phyloP scores from a whole-genome alignment of 2,329 filamentous ascomycete genomes.

The Thyridium curvatum region DNA sequence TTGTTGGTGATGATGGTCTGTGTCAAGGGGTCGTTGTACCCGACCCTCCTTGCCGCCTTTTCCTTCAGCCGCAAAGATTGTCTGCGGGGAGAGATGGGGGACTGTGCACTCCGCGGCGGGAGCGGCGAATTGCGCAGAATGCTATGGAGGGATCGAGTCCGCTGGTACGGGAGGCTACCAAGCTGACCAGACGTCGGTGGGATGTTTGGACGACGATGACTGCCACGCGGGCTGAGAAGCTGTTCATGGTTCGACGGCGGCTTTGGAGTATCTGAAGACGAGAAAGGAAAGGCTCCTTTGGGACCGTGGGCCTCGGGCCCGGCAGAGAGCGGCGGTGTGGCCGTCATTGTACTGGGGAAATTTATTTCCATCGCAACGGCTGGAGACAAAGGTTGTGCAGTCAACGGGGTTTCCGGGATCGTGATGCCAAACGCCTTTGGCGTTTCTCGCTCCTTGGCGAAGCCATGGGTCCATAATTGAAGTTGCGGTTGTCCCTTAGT shows the following conservation, averaged over 20 bases:
- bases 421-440: conserved; percentile 38
- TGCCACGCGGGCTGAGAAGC: background rate
- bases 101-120: conserved; percentile 42
- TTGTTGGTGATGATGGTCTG: conserved; percentile 58
- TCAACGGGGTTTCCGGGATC: conserved; percentile 47
- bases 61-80: conserved; percentile 49
- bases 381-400: conserved; percentile 44
- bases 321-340: conserved; percentile 53
- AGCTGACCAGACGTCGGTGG: no score
- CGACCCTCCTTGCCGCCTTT: conserved; percentile 48
- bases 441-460: conserved; percentile 23
- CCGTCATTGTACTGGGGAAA: conserved; percentile 51
- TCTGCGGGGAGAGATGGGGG: conserved; percentile 45
- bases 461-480: conserved; percentile 27
- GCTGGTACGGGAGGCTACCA: conserved; percentile 35
- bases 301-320: conserved; percentile 28
- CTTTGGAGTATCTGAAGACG: conserved; percentile 8
- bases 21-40: conserved; percentile 56
- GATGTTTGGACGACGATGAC: no score
- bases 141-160: conserved; percentile 52
- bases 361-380: conserved; percentile 33
- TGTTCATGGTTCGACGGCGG: background rate
- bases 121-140: conserved; percentile 62
- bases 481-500: conserved; percentile 24
- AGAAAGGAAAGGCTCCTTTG: conserved; percentile 39